Evolutionary conservation across 768 basidiomycete genomes (phyloP).

Genomic region (Suillus plorans): DNA sequence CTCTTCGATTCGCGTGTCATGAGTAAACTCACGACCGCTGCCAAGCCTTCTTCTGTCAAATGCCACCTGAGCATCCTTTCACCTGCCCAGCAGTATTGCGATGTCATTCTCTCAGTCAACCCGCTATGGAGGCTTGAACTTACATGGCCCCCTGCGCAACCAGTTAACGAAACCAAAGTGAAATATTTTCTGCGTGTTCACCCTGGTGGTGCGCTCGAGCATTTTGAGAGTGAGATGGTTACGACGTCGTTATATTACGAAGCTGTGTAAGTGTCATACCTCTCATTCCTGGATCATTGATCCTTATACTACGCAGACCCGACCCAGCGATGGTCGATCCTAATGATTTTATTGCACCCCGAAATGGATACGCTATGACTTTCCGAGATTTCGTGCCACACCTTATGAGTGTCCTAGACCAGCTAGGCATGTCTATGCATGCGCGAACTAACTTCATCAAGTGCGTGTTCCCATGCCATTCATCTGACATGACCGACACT

Average conservation of each 20-base stretch:
- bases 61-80: conserved; percentile 76
- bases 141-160: conserved; percentile 80
- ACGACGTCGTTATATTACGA: conserved; percentile 84
- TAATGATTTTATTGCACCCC: conserved; percentile 72
- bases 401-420: conserved; percentile 78
- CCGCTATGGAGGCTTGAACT: conserved; percentile 71
- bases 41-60: conserved; percentile 73
- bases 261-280: conserved; percentile 57
- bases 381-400: conserved; percentile 80
- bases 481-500: conserved; percentile 2
- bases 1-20: conserved; percentile 78
- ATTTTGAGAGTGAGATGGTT: conserved; percentile 81
- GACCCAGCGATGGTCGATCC: conserved; percentile 78
- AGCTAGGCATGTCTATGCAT: conserved; percentile 79
- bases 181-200: conserved; percentile 84
- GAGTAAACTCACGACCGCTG: conserved; percentile 70
- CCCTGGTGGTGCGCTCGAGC: conserved; percentile 83
- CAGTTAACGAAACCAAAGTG: conserved; percentile 63
- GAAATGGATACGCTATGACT: conserved; percentile 85
- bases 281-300: conserved; percentile 2
- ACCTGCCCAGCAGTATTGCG: conserved; percentile 75
- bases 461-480: conserved; percentile 40
- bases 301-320: conserved; percentile 49
- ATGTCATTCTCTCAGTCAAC: conserved; percentile 71
- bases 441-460: conserved; percentile 82